Percentiles rank a stretch among this genome's conserved stretches.
phyloP scores from a whole-genome alignment of 176 grass and related monocot species.

The Rhynchospora pubera region DNA sequence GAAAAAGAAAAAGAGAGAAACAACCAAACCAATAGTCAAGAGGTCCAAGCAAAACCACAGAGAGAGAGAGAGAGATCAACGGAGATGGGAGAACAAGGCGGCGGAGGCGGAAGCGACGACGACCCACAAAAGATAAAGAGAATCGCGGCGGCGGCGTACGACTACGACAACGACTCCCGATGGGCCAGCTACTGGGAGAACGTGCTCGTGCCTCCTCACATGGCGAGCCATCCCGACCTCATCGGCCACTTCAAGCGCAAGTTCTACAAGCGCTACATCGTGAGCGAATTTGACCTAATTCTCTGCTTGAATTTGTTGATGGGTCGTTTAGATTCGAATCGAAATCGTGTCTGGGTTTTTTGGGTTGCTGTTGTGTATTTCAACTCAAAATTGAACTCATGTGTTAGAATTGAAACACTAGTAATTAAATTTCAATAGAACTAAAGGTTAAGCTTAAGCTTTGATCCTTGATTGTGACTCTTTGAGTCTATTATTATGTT shows the following conservation, averaged over 20 bases:
- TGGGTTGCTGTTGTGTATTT: neutral
- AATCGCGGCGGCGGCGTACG: conserved; percentile 44
- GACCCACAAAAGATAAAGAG: conserved; percentile 32
- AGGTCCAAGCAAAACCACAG: neutral
- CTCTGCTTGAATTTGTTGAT: conserved; percentile 9
- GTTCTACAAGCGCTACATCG: conserved; percentile 61
- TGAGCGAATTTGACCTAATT: neutral
- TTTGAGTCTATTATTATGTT: conserved; percentile 8
- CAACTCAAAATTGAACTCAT: neutral
- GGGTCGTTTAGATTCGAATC: conserved; percentile 18
- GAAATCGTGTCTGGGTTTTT: neutral
- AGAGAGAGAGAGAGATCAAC: neutral
- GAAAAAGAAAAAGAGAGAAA: neutral
- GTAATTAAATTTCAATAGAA: neutral
- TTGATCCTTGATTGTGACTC: neutral
- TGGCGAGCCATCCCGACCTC: conserved; percentile 32
- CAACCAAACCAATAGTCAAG: conserved; percentile 4
- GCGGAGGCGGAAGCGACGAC: neutral
- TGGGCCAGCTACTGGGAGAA: conserved; percentile 43
- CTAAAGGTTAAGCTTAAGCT: neutral
- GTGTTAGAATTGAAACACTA: neutral
- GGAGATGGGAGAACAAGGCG: conserved; percentile 22
- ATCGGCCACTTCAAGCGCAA: conserved; percentile 51
- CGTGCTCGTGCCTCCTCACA: conserved; percentile 38
- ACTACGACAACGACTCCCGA: conserved; percentile 48